Evolutionary conservation across 2,329 filamentous ascomycete species (phyloP).

Genomic region (Akanthomyces dipterigenus): DNA sequence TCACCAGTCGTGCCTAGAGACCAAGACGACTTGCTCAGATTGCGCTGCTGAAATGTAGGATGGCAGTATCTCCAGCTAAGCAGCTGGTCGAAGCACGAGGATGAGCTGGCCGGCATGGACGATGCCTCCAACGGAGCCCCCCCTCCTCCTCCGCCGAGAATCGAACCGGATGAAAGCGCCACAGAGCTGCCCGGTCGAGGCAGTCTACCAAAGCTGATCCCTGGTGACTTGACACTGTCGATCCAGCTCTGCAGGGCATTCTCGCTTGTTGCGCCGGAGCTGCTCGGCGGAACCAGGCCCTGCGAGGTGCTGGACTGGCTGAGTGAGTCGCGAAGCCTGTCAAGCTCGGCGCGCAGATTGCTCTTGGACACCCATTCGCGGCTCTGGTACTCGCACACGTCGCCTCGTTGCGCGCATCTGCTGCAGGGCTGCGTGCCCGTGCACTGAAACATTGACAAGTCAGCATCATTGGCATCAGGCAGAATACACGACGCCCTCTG

Average conservation of each 20-base stretch:
- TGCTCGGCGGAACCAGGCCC: neutral
- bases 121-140: neutral
- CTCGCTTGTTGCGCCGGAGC: neutral
- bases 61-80: constrained; percentile 5
- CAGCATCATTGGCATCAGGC: neutral
- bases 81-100: constrained; percentile 5
- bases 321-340: constrained; percentile 15
- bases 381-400: constrained; percentile 9
- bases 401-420: neutral
- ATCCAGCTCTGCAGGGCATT: neutral
- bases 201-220: neutral
- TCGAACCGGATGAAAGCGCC: neutral
- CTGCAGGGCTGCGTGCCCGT: constrained; percentile 4
- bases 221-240: neutral
- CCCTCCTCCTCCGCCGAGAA: neutral
- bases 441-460: too few species aligned
- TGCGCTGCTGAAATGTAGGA: neutral
- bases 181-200: neutral
- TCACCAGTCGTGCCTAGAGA: neutral
- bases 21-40: neutral
- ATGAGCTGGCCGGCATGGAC: neutral
- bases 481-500: too few species aligned
- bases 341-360: constrained; percentile 19
- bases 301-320: neutral
- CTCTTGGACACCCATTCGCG: constrained; percentile 12